Evolutionary conservation across 331 rosid genomes (phyloP).

Genomic region (Pyracantha coccinea): DNA sequence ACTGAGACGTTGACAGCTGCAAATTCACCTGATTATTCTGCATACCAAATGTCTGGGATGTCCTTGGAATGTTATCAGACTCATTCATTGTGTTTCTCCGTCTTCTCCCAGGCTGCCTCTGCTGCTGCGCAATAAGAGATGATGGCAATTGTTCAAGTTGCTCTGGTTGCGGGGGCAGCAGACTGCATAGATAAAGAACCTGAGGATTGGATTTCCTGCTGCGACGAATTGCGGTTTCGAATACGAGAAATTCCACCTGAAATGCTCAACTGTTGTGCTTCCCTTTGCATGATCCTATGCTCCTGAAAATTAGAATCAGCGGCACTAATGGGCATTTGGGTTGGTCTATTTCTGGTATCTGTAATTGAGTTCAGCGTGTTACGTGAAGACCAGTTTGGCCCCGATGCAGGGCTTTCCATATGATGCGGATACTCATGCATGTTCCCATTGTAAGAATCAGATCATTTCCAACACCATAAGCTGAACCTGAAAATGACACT

Average conservation of each 20-base stretch:
- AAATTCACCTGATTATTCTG: conserved; percentile 41
- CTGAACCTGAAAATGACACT: conserved; percentile 34
- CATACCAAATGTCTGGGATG: conserved; percentile 35
- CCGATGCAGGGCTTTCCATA: conserved; percentile 28
- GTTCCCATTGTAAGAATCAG: conserved; percentile 42
- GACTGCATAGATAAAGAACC: conserved; percentile 38
- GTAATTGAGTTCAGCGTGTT: conserved; percentile 37
- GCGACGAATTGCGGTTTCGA: conserved; percentile 26
- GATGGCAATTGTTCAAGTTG: conserved; percentile 79
- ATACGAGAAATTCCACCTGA: conserved; percentile 35
- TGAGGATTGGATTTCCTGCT: conserved; percentile 33
- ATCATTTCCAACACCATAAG: conserved; percentile 18
- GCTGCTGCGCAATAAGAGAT: conserved; percentile 65
- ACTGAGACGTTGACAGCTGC: conserved; percentile 37
- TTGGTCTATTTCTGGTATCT: conserved; percentile 29
- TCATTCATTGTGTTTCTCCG: conserved; percentile 29
- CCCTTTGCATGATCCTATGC: conserved; percentile 28
- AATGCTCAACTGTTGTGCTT: conserved; percentile 30
- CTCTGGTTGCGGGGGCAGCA: conserved; percentile 54
- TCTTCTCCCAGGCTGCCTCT: conserved; percentile 56
- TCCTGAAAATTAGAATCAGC: conserved; percentile 39
- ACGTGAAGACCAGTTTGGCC: conserved; percentile 45
- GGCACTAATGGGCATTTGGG: conserved; percentile 26
- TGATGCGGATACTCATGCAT: conserved; percentile 44
- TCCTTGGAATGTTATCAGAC: conserved; percentile 33